These are phyloP conservation scores for Schizonepeta tenuifolia DNA, from an alignment of 257 asterid genomes.

Conservation along the genomic window DNA sequence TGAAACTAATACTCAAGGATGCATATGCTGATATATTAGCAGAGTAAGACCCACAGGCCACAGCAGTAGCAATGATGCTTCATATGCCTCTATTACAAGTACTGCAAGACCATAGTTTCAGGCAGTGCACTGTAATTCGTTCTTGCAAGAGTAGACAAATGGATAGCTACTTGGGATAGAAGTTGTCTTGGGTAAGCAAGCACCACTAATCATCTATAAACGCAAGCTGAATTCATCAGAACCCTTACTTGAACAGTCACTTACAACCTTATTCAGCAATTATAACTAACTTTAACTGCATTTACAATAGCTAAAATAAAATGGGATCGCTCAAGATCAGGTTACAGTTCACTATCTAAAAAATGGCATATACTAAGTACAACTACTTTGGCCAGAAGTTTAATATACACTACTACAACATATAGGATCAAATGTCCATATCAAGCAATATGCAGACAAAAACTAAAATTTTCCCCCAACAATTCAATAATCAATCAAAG, in stretches of 20 bases:
- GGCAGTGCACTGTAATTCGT: neutral
- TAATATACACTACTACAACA: constrained; percentile 16
- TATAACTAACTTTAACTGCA: neutral
- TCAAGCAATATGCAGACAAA: constrained; percentile 4
- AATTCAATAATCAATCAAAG: constrained; percentile 12
- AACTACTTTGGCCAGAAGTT: constrained; percentile 11
- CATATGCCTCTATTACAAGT: too few species aligned
- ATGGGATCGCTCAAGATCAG: constrained; percentile 11
- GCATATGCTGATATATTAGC: too few species aligned
- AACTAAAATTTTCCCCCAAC: neutral
- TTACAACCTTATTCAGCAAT: neutral
- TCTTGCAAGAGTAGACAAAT: neutral
- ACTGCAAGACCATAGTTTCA: too few species aligned
- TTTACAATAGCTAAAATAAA: constrained; percentile 13
- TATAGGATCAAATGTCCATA: constrained; percentile 24
- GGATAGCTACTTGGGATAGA: neutral
- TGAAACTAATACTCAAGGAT: neutral
- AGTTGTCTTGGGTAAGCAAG: neutral
- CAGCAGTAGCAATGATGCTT: too few species aligned
- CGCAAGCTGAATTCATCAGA: constrained; percentile 14
- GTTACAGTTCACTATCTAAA: too few species aligned
- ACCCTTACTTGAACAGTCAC: neutral
- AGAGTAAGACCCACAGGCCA: neutral
- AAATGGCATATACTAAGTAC: neutral
- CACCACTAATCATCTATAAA: neutral